phyloP scores from a whole-genome alignment of 1,284 basidiomycete species.

The Volvariella volvacea region DNA sequence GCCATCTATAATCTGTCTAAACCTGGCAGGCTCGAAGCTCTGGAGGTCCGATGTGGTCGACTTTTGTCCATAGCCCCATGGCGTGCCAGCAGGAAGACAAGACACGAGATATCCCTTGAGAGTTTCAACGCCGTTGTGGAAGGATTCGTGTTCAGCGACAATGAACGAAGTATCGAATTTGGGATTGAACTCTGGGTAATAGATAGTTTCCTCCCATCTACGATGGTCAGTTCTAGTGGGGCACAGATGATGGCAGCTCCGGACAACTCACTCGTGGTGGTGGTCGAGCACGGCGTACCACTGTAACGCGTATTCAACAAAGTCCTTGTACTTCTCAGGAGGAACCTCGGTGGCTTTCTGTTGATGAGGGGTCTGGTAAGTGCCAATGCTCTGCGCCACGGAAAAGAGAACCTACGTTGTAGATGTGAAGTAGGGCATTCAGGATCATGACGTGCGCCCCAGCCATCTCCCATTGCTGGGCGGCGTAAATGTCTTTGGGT shows the following conservation, averaged over 20 bases:
- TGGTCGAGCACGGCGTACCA: conserved; percentile 14
- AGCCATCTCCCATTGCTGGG: conserved; percentile 12
- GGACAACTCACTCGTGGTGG: conserved; percentile 11
- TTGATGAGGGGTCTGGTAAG: not conserved
- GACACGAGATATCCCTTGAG: conserved; percentile 13
- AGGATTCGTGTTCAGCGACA: conserved; percentile 13
- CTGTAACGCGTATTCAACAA: conserved; percentile 12
- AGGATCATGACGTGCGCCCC: conserved; percentile 12
- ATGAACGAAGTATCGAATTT: conserved; percentile 13
- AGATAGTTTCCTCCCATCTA: conserved; percentile 14
- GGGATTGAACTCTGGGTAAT: conserved; percentile 12
- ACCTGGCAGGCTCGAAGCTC: conserved; percentile 6
- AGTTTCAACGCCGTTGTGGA: conserved; percentile 10
- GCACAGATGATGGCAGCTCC: no score
- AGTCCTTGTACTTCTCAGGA: conserved; percentile 7
- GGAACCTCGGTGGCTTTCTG: not conserved
- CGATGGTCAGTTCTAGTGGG: not conserved
- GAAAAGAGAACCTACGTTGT: conserved; percentile 1
- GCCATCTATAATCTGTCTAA: conserved; percentile 9
- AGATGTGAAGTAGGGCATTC: conserved; percentile 11
- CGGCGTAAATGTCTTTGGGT: not conserved
- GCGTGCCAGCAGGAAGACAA: conserved; percentile 12
- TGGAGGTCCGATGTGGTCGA: conserved; percentile 7
- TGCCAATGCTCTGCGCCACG: not conserved
- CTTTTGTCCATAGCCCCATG: conserved; percentile 13